A percentile compares a stretch with the other conserved stretches of the same genome.
Conservation (phyloP, 768 basidiomycete genomes). For the Mycena rosella region DNA sequence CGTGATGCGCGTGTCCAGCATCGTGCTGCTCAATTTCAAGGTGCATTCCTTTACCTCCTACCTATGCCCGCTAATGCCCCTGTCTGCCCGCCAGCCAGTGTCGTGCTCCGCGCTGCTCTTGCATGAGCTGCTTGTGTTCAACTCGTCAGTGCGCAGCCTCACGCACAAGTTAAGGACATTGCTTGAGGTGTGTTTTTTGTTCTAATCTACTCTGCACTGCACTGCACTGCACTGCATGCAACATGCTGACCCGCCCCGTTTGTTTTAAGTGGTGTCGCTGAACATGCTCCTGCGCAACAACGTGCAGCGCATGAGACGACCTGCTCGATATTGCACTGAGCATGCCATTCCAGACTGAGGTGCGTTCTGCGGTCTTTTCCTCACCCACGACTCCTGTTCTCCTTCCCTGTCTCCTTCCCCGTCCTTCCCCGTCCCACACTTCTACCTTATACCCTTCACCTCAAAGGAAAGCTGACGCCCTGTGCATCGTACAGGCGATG, state of each 20-base stretch:
- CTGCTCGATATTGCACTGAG: conserved; percentile 92
- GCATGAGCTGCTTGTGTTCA: conserved; percentile 97
- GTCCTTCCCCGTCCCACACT: no score
- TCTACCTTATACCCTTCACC: no score
- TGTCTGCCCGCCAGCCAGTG: conserved; percentile 75
- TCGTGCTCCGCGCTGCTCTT: conserved; percentile 97
- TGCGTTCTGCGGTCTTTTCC: conserved; percentile 42
- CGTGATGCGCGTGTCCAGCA: conserved; percentile 96
- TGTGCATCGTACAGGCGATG: conserved; percentile 56
- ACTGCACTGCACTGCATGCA: no score
- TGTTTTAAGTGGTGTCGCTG: conserved; percentile 79
- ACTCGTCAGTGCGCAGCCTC: conserved; percentile 94
- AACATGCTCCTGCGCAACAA: conserved; percentile 95
- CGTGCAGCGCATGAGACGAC: conserved; percentile 89
- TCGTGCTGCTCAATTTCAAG: conserved; percentile 95
- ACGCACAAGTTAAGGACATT: conserved; percentile 91
- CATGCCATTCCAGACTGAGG: conserved; percentile 94
- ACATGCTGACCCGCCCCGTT: neutral
- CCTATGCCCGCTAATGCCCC: neutral
- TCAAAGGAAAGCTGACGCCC: no score
- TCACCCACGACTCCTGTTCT: neutral
- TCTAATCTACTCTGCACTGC: no score
- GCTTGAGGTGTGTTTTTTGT: conserved; percentile 66
- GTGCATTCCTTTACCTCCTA: conserved; percentile 54
- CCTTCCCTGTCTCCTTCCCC: no score